Base-by-base conservation (phyloP, 179 eudicot species). In the Gypsophila paniculata region DNA sequence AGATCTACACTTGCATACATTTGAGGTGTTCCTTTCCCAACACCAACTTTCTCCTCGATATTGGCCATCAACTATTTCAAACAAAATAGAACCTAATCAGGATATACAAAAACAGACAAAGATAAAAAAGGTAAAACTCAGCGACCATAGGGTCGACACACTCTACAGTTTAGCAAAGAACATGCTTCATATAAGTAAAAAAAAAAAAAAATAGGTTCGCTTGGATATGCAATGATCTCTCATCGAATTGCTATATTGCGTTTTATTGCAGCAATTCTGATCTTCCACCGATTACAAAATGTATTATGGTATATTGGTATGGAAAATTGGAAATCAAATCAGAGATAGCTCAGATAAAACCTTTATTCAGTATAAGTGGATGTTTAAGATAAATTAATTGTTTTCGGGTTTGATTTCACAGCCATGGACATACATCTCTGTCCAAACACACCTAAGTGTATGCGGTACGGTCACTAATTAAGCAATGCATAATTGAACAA, bases 1-100 rank as follows among this genome's bases (percentile, higher is more conserved):
- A 83, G 80, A 78, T 85, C 88, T 1, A 85, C 74, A 14, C 85
- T 83, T 13, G 88, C 88, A 71, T 85, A 85, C 62, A 83, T 71
- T 70, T 73, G 76, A 9, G 83, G 82, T 21, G 79, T 76, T 71
- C 84, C 86, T 68, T 85, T 53, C 3, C 86, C 86, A 32, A 85
- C 26, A 39, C 88, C 86, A 54, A 85, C 88, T 3, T 57, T 72
- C 77, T 83, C 85, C 69, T 83, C 83, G 52, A 85, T 72, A 62
- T 83, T 78, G 12, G 86, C 84, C 84, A 85, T 77, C 19, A 82
- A 67, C 88, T 85, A 66, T 51, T 62, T 63, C 51, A 63, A 38
- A 63, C 11, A 48, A 67, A 55, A 25, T 2, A 36, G 9, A 29
- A 36, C 15, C 44, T 10, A 15, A 65, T 67, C 51, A 72, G 49